Evolutionary conservation across 2,329 filamentous ascomycete species (phyloP), one percentile per base, ranked within the genome.

Genomic region (Pyrenophora graminea): DNA sequence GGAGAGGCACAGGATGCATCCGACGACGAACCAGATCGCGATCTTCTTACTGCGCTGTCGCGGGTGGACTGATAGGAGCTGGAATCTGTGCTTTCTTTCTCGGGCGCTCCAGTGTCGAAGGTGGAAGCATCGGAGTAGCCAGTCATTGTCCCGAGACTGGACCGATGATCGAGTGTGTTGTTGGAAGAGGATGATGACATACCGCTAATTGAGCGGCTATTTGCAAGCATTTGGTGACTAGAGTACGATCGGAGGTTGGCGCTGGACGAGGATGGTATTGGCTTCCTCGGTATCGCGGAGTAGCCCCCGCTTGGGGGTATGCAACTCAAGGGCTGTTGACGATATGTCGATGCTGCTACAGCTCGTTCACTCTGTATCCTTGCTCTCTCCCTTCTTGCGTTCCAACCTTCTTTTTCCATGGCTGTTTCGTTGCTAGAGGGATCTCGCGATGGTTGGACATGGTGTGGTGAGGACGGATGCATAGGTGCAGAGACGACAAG

Each of bases 351-450:
- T 43, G 53, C 53, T 17, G 48, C 21, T n/a, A 60, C 45, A 34
- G 55, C 58, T 49, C 58, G 45, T 36, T 66, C 59, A 4, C 53
- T 51, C n/a, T 45, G 55, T 2, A 53, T 45, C 23, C 59, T 58
- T 12, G 63, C 55, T 36, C 42, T 52, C 17, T 62, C 59, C 23
- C 61, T 54, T 23, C 54, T 55, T 4, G 51, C 55, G 45, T 63
- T 67, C 57, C 59, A 67, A 1, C 50, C 56, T 32, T 55, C 45
- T 7, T 54, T 52, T n/a, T 48, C 39, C n/a, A 41, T 33, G 5
- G 13, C 27, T 15, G 42, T 13, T 18, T 40, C n/a, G 36, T 15
- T 27, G 17, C 32, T 12, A 41, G 19, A 5, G 39, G 25, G 27
- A 5, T 9, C 38, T 5, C 51, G 50, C 3, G 17, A 12, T 9